phyloP scores from a whole-genome alignment of 495 filamentous ascomycete species.

The Echria macrotheca region DNA sequence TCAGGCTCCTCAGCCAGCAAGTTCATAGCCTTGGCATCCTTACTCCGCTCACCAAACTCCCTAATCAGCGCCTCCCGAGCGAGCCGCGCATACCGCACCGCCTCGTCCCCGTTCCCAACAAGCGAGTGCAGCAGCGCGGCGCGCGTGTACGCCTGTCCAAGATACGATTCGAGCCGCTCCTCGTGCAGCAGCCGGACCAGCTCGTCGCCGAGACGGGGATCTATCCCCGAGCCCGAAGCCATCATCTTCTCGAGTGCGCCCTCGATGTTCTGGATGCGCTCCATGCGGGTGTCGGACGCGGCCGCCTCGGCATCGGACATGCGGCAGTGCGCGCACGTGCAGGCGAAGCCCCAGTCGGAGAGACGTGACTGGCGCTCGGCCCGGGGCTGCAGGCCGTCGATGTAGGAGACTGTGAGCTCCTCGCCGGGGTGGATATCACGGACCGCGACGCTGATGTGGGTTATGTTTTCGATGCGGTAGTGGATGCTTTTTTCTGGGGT shows the following conservation, averaged over 20 bases:
- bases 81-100: conserved; percentile 25
- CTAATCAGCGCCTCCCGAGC: conserved; percentile 31
- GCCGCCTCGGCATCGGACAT: conserved; percentile 12
- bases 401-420: conserved; percentile 40
- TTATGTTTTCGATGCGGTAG: conserved; percentile 36
- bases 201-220: conserved; percentile 30
- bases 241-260: conserved; percentile 31
- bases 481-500: conserved; percentile 23
- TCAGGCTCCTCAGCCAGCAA: conserved; percentile 27
- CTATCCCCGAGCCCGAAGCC: conserved; percentile 16
- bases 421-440: conserved; percentile 35
- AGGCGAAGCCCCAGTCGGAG: conserved; percentile 36
- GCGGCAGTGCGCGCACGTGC: conserved; percentile 34
- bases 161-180: conserved; percentile 32
- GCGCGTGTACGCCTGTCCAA: conserved; percentile 33
- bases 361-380: conserved; percentile 31
- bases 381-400: conserved; percentile 25
- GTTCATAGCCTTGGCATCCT: conserved; percentile 33
- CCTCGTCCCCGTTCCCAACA: conserved; percentile 34
- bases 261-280: conserved; percentile 29
- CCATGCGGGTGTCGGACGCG: conserved; percentile 33
- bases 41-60: conserved; percentile 27
- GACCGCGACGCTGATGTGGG: conserved; percentile 35
- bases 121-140: conserved; percentile 40
- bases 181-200: conserved; percentile 29